A percentile compares a stretch with the other conserved stretches of the same genome.
These are phyloP conservation scores for Wickerhamiella parazyma DNA, from an alignment of 805 yeast genomes.

Conservation along the genomic window DNA sequence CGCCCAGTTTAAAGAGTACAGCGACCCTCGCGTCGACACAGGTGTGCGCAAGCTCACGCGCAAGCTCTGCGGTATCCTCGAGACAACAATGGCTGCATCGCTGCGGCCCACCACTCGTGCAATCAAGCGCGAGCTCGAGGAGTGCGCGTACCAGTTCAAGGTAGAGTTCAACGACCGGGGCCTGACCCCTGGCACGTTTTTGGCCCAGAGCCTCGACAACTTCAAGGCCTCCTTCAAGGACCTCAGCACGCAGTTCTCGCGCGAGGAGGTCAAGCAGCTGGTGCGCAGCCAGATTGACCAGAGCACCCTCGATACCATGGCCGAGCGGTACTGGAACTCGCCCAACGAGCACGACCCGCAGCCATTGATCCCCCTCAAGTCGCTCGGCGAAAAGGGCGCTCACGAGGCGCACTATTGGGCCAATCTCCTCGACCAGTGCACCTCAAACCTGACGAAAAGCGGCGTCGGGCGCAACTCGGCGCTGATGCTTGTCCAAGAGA, in stretches of 20 bases:
- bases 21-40: slow-evolving; percentile 45
- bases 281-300: slow-evolving; percentile 81
- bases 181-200: slow-evolving; percentile 83
- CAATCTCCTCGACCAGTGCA: slow-evolving; percentile 67
- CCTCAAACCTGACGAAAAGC: slow-evolving; percentile 73
- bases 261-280: slow-evolving; percentile 66
- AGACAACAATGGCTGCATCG: slow-evolving; percentile 79
- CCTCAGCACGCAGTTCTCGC: slow-evolving; percentile 65
- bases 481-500: slow-evolving; percentile 62
- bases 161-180: slow-evolving; percentile 94
- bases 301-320: slow-evolving; percentile 69
- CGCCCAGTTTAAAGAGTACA: slow-evolving; percentile 44
- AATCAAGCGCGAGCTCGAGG: slow-evolving; percentile 85
- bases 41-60: slow-evolving; percentile 65
- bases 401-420: slow-evolving; percentile 73
- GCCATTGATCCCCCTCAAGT: slow-evolving; percentile 3
- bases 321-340: slow-evolving; percentile 85
- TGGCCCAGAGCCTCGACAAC: slow-evolving; percentile 82
- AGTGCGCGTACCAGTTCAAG: slow-evolving; percentile 79
- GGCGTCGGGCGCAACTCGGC: slow-evolving; percentile 92
- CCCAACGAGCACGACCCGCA: slow-evolving; percentile 26
- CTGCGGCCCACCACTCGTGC: slow-evolving; percentile 75
- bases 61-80: slow-evolving; percentile 75
- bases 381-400: slow-evolving; percentile 36
- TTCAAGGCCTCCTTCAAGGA: slow-evolving; percentile 80